Evolutionary conservation across 1,284 basidiomycete genomes (phyloP), one percentile per base, ranked within the genome.

Genomic region (Stygiomarasmius scandens): DNA sequence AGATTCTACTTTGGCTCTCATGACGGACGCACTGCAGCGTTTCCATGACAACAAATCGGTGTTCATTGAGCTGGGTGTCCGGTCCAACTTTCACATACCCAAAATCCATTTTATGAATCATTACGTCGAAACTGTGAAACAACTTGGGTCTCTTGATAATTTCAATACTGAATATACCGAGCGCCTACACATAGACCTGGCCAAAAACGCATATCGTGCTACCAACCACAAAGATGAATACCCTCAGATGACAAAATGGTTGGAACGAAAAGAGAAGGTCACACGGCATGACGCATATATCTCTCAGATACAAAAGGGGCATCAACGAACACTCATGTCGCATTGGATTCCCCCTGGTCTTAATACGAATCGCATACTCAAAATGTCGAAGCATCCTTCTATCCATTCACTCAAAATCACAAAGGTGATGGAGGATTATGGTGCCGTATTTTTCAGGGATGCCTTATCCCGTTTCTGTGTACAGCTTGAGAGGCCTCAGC

Each of bases 41-140:
- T 47, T 47, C 45, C 45, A 47, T 41, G 38, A 41, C 38, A 41
- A 41, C 8, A 24, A 48, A 14, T 9, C 24, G 11, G 19, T 43
- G 8, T 49, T 55, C 19, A 8, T 55, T 6, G 54, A 55, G 0
- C 24, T 44, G 12, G 47, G 47, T 12, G 14, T 55, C 6, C 14
- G 36, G 11, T 19, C 22, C 3, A 12, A 49, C 47, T 55, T 55
- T 38, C 34, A 55, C 11, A 36, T 55, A 9, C 46, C 22, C 14
- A 55, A 55, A 49, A 16, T 55, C 19, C 54, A 55, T 22, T 27
- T 22, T 14, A 23, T 55, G 29, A 24, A 23, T 14, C 54, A 55
- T 19, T 55, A 55, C 19, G 50, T 23, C 22, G 38, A 41, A 16
- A 41, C 6, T 16, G 16, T 41, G 4, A 41, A 5, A 19, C 45